Evolutionary conservation across 2,329 filamentous ascomycete genomes (phyloP).

Genomic region (Dothiorella sarmentorum): DNA sequence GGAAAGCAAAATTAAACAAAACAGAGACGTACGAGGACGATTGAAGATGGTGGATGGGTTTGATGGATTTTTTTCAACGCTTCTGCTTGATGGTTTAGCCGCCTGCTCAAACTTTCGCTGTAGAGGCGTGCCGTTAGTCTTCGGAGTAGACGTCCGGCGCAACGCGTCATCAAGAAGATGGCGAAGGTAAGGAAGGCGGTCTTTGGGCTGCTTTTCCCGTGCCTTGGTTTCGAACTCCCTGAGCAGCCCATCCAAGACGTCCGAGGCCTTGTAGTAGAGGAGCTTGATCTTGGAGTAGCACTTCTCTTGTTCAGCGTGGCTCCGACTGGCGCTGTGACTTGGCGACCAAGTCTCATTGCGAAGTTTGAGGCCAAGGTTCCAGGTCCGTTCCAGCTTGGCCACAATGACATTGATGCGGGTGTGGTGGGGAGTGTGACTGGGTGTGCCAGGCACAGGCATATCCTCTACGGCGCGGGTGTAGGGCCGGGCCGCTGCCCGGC

Average conservation of each 20-base stretch:
- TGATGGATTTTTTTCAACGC: not conserved
- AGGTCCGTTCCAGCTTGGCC: not conserved
- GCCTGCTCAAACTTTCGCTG: not conserved
- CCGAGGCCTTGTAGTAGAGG: conserved; percentile 22
- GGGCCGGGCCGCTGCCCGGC: not conserved
- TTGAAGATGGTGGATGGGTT: not conserved
- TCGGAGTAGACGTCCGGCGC: not conserved
- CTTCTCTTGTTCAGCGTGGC: conserved; percentile 20
- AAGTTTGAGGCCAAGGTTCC: not conserved
- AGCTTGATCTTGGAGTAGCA: conserved; percentile 23
- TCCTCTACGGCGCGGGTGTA: not conserved
- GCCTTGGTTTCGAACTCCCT: conserved; percentile 23
- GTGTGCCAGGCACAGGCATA: not conserved
- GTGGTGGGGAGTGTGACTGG: not conserved
- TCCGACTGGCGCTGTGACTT: not conserved
- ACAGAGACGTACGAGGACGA: not conserved
- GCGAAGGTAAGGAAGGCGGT: conserved; percentile 21
- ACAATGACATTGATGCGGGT: conserved; percentile 7
- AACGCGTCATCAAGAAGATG: conserved; percentile 20
- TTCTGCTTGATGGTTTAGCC: not conserved
- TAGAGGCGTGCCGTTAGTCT: not conserved
- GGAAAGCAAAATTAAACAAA: not conserved
- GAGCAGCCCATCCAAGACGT: conserved; percentile 23
- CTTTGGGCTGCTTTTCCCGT: not conserved
- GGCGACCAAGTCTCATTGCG: conserved; percentile 27